Percentiles rank a stretch among this genome's conserved stretches.
phyloP scores from a whole-genome alignment of 2,329 filamentous ascomycete species.

The Ophiostoma perfectum region DNA sequence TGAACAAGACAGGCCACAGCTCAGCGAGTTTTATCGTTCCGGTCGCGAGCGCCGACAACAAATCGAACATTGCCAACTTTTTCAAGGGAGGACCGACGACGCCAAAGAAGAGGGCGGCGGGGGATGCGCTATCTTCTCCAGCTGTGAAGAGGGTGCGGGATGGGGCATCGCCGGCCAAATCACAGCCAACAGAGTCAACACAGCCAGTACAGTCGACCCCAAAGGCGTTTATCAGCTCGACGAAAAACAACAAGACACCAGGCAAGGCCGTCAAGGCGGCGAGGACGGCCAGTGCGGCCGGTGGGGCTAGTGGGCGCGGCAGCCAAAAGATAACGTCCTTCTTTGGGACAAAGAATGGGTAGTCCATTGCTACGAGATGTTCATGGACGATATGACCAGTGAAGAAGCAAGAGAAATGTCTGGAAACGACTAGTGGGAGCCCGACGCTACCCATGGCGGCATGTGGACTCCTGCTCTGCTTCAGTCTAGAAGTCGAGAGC shows the following conservation, averaged over 20 bases:
- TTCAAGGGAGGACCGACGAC: slow-evolving; percentile 55
- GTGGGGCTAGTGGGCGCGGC: neutral
- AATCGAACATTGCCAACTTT: slow-evolving; percentile 90
- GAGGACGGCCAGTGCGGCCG: neutral
- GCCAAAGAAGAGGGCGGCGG: slow-evolving; percentile 29
- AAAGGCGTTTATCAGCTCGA: neutral
- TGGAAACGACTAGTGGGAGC: neutral
- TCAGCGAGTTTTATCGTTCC: slow-evolving; percentile 79
- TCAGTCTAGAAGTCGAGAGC: neutral
- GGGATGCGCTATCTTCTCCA: neutral
- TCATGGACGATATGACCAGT: neutral
- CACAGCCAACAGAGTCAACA: neutral
- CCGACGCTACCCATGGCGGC: neutral
- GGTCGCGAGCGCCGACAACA: slow-evolving; percentile 78
- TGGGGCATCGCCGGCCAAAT: neutral
- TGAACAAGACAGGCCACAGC: slow-evolving; percentile 91
- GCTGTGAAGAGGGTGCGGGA: neutral
- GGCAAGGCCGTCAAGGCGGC: neutral
- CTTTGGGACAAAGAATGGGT: slow-evolving; percentile 6
- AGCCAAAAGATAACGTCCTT: slow-evolving; percentile 23
- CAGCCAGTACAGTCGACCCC: neutral
- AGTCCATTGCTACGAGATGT: neutral
- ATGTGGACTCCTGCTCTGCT: neutral
- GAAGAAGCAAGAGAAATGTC: neutral
- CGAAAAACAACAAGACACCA: neutral